A percentile compares a stretch with the other conserved stretches of the same genome.
Conservation (phyloP, 768 basidiomycete genomes). For the Lactifluus hygrophoroides region DNA sequence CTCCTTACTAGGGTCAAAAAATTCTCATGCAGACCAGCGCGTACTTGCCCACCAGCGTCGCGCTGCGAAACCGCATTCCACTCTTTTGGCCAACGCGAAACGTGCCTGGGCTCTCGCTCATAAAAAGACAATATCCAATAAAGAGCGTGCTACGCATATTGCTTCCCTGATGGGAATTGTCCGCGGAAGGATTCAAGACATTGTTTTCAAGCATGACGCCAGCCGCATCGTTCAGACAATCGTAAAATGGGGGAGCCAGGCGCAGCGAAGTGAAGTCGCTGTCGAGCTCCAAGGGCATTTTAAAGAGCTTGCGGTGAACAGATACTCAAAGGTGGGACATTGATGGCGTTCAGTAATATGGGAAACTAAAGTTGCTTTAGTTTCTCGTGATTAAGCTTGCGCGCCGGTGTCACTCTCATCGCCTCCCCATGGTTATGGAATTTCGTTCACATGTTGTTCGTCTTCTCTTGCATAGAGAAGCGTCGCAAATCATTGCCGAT, state of each 20-base stretch:
- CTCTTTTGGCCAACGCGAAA: conserved; percentile 63
- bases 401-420: conserved; percentile 63
- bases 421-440: conserved; percentile 66
- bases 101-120: conserved; percentile 68
- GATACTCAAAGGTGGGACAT: conserved; percentile 74
- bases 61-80: conserved; percentile 71
- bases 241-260: conserved; percentile 71
- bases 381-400: conserved; percentile 78
- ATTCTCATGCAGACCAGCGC: conserved; percentile 68
- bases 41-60: conserved; percentile 57
- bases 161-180: conserved; percentile 66
- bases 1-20: conserved; percentile 41
- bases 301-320: conserved; percentile 69
- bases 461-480: conserved; percentile 78
- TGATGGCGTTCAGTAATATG: neutral
- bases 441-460: conserved; percentile 70
- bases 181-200: conserved; percentile 74
- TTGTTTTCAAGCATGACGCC: conserved; percentile 88
- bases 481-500: conserved; percentile 76
- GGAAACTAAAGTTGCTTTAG: conserved; percentile 30
- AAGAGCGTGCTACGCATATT: conserved; percentile 70
- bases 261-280: conserved; percentile 73
- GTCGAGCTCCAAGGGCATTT: conserved; percentile 76
- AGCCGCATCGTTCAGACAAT: conserved; percentile 77
- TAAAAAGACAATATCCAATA: conserved; percentile 57